Evolutionary conservation across 352 stramenopile genomes (phyloP), one percentile per base, ranked within the genome.

Genomic region (Phytophthora citricola): DNA sequence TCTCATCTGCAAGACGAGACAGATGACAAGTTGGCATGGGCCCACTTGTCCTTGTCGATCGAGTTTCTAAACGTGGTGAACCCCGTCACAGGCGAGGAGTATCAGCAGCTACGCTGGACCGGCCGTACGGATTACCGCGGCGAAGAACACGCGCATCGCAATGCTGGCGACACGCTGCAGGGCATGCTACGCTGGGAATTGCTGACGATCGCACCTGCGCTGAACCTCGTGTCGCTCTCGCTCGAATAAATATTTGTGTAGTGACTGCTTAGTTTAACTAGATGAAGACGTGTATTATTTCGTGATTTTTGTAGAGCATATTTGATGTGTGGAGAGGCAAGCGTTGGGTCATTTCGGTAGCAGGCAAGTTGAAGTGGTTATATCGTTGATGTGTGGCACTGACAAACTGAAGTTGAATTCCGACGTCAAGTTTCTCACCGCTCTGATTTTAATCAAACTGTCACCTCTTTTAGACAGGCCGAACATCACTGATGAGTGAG

Each of bases 71-170:
- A 71, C 41, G 58, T 80, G 10, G 32, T 53, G 24, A 76, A 86
- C 62, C 46, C 64, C 8, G 59, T 17, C 12, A 81, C 60, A 39
- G 64, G 73, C 9, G 38, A 69, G 38, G 66, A 69, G 50, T 75
- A 69, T n/a, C 76, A 78, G 39, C 68, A 80, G 48, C 45, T 83
- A 14, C 75, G 75, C 32, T 86, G 74, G 74, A 82, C 73, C 2
- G 77, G 77, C 46, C 74, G 66, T 29, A 86, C 77, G 1, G 67
- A 86, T 58, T 86, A 83, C 72, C 74, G 73, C 20, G 71, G 62
- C 50, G 63, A 76, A 39, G 58, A 68, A 40, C 68, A 83, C 22
- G 77, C 77, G 11, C 71, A 76, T 14, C 74, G 75, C 9, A 86
- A 78, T 56, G 72, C 77, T 1, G 69, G 56, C 3, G 77, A 86